Base-by-base conservation (phyloP, 768 basidiomycete species). In the Lentinula guzmanii region DNA sequence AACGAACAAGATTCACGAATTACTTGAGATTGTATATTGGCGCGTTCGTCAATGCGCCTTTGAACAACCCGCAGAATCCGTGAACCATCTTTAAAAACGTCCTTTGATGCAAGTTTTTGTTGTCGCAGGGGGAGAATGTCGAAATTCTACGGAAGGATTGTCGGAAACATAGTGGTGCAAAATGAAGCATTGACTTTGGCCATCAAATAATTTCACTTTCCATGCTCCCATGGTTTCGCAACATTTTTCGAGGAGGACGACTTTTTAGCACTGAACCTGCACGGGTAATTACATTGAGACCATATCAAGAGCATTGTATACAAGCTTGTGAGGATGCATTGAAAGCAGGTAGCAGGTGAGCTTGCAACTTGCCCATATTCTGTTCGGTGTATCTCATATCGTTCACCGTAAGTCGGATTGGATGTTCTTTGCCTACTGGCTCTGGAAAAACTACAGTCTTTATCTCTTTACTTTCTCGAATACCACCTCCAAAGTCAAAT, bases 401-500 rank as follows among this genome's bases (percentile, higher is more conserved):
- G 82, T 15, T 79, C 85, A 6, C 37, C 5, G 7, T 82, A 56
- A 56, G 55, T 33, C 54, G 52, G 9, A 61, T 61, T 21, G 52
- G 91, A 15, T 89, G 93, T 21, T 93, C 90, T 6, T 74, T 93
- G 5, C 93, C 93, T 46, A 93, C 92, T 35, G 93, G 93, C 28
- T 83, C 91, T 16, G 86, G 86, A 4, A 98, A 98, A 74, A 98
- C 95, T 0, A 91, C 92, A 0, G 89, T 97, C 58, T 98, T 98
- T 74, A 85, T 95, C 41, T 84, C 86, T 3, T 83, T 98, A 21
- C 79, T 96, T 18, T 84, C 86, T 8, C 82, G 85, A 5, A 79
- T 96, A 34, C 62, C 70, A 6, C 68, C 85, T 6, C 82, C 83
- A 1, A 51, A 62, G 3, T 68, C 70, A 6, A 75, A 78, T 41